Conservation (phyloP, 805 yeast species). For the Saccharomycopsis capsularis region DNA sequence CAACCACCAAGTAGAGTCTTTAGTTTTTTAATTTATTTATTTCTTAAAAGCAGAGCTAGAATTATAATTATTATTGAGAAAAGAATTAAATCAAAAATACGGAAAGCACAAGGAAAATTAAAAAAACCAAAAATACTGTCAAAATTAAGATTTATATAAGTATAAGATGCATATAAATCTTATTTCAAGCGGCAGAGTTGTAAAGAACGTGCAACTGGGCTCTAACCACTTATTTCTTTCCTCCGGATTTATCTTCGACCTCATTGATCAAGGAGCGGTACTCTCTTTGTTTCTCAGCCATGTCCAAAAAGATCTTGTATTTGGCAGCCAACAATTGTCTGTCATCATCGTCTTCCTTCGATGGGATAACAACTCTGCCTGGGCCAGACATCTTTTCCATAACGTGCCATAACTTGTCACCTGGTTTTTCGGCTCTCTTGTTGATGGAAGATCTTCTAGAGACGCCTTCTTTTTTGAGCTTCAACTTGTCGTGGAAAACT, state of each 20-base stretch:
- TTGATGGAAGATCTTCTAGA: slow-evolving; percentile 14
- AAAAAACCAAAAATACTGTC: no score
- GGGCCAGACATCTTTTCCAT: slow-evolving; percentile 82
- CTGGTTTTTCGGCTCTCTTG: slow-evolving; percentile 30
- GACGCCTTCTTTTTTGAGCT: slow-evolving; percentile 25
- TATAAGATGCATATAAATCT: no score
- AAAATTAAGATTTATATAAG: no score
- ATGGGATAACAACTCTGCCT: slow-evolving; percentile 73
- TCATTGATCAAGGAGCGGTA: slow-evolving; percentile 66
- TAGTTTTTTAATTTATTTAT: no score
- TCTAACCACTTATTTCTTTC: no score
- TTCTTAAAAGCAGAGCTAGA: no score
- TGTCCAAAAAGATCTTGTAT: slow-evolving; percentile 81
- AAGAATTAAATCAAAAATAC: no score
- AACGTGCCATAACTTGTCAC: slow-evolving; percentile 73
- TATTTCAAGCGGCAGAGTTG: no score
- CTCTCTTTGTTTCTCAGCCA: slow-evolving; percentile 71
- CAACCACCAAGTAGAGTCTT: no score
- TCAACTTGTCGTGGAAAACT: slow-evolving; percentile 40
- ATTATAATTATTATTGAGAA: no score
- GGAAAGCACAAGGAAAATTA: no score
- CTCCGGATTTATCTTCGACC: slow-evolving; percentile 30
- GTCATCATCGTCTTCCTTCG: slow-evolving; percentile 51
- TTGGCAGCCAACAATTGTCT: slow-evolving; percentile 67
- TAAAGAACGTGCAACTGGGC: no score